Evolutionary conservation across 75 land plant genomes (phyloP).

Genomic region (Picea sitchensis): DNA sequence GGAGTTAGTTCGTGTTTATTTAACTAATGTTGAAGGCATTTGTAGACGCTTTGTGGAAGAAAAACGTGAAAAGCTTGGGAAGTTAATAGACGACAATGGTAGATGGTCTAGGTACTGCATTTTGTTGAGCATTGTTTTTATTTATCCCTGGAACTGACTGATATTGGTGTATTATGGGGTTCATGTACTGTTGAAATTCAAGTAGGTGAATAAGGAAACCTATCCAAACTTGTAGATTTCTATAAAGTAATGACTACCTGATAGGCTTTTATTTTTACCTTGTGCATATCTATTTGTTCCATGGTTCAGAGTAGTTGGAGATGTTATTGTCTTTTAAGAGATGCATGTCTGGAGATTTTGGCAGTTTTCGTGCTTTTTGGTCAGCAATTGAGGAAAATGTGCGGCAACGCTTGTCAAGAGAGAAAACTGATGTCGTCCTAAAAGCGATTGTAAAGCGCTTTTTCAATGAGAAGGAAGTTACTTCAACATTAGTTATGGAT

Average conservation of each 20-base stretch:
- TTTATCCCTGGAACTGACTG: not conserved
- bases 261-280: no score
- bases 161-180: not conserved
- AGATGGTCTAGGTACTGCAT: slow-evolving; percentile 84
- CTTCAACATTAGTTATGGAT: slow-evolving; percentile 99
- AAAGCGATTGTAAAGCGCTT: slow-evolving; percentile 94
- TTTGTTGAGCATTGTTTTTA: slow-evolving; percentile 11
- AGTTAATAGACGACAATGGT: slow-evolving; percentile 76
- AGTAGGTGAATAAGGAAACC: not conserved
- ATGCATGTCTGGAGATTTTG: slow-evolving; percentile 5
- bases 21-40: slow-evolving; percentile 94
- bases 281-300: no score
- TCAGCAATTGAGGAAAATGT: slow-evolving; percentile 67
- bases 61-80: slow-evolving; percentile 73
- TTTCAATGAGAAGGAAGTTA: slow-evolving; percentile 98
- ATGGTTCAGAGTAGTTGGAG: no score
- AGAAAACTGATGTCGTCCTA: slow-evolving; percentile 78
- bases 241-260: no score
- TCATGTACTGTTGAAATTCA: not conserved
- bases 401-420: slow-evolving; percentile 80
- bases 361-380: slow-evolving; percentile 95
- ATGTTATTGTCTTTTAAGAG: not conserved
- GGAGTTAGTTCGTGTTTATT: slow-evolving; percentile 93
- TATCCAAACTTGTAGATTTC: no score
- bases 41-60: slow-evolving; percentile 93